Evolutionary conservation across 164 flowering plant genomes (phyloP), one percentile per base, ranked within the genome.

Genomic region (Liriodendron chinense): DNA sequence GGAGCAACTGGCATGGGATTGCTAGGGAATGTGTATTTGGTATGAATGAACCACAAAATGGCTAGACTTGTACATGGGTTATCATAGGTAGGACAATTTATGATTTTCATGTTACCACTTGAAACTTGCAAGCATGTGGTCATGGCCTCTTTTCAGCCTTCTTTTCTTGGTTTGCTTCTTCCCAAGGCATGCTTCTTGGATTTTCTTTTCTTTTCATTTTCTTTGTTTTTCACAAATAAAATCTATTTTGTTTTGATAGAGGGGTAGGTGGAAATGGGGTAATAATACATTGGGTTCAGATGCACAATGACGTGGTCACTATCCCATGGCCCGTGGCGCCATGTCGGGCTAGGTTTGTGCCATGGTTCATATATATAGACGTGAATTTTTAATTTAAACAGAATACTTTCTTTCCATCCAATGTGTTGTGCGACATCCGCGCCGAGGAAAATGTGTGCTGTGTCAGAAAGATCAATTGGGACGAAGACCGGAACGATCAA

Each of bases 1-100:
- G 63, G 87, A 86, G 71, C 86, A 81, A 72, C 75, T 83, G 74
- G 80, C 82, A 79, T 89, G 89, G 90, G 81, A 83, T 80, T 85
- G 77, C 76, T 73, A 49, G 69, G 59, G 10, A 12, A 16, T 16
- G 59, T 16, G 43, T 34, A 34, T 34, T 34, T 34, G 43, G 74
- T 26, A 57, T 57, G 62, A 9, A 13, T 57, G 62, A 14, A 57
- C 24, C 23, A 13, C 20, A 0, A 63, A 53, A 7, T 20, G 66
- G 10, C 69, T 12, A 67, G 20, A 16, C 7, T 67, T 67, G 69
- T 67, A 67, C 47, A 67, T 67, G 48, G 69, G 47, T 26, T 26
- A 28, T 12, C 47, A 18, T 26, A 7, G 69, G 43, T 67, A 67
- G 69, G 69, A 67, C 47, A 25, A 26, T 28, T 28, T 67, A 34